phyloP scores from a whole-genome alignment of 768 basidiomycete genomes.

The Cyclocybe aegerita region DNA sequence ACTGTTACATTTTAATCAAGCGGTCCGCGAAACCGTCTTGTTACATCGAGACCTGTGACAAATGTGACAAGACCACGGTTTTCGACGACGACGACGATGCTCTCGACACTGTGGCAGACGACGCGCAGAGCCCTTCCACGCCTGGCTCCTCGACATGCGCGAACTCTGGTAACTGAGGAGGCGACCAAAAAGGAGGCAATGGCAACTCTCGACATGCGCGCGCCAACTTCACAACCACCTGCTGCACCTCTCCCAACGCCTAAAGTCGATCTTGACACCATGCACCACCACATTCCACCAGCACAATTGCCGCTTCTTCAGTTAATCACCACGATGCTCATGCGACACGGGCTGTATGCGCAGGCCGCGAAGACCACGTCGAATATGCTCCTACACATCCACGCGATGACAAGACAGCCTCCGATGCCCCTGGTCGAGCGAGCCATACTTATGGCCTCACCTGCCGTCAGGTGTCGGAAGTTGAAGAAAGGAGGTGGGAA shows the following conservation, averaged over 20 bases:
- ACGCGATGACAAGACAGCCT: slow-evolving; percentile 71
- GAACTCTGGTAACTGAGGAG: slow-evolving; percentile 10
- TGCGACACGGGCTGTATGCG: slow-evolving; percentile 64
- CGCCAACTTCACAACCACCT: slow-evolving; percentile 1
- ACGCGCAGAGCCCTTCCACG: slow-evolving; percentile 14
- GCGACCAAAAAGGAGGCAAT: slow-evolving; percentile 16
- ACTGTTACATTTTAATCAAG: too few species aligned
- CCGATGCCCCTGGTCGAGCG: slow-evolving; percentile 77
- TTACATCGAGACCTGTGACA: too few species aligned
- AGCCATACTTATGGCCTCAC: slow-evolving; percentile 69
- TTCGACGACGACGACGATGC: slow-evolving; percentile 7
- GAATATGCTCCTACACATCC: slow-evolving; percentile 68
- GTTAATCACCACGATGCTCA: slow-evolving; percentile 62
- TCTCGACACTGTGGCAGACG: slow-evolving; percentile 16
- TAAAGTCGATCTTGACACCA: slow-evolving; percentile 27
- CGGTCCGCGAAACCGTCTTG: too few species aligned
- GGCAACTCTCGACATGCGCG: slow-evolving; percentile 17
- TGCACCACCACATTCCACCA: slow-evolving; percentile 59
- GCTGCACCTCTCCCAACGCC: background rate
- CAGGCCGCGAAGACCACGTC: slow-evolving; percentile 56
- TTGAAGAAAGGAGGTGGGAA: slow-evolving; percentile 67
- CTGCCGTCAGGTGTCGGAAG: slow-evolving; percentile 62
- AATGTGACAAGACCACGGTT: background rate
- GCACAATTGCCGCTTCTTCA: slow-evolving; percentile 71
- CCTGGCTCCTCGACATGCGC: slow-evolving; percentile 15